Conservation (phyloP, 176 grass and related monocot genomes). For the Musa beccarii region DNA sequence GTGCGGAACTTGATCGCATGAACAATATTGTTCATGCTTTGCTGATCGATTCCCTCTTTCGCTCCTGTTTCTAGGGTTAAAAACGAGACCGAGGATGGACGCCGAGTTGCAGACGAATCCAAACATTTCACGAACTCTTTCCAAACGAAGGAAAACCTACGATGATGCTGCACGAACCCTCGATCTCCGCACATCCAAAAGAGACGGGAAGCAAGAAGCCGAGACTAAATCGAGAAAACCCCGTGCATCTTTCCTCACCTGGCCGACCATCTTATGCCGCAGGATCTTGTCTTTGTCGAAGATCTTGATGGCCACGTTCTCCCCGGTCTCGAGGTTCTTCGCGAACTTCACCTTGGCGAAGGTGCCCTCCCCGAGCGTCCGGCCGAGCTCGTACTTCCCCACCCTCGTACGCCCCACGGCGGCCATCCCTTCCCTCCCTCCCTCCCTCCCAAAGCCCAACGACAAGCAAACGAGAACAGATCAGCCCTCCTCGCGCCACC, state of each 20-base stretch:
- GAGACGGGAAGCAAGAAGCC: background rate
- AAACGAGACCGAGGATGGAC: background rate
- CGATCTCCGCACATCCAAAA: background rate
- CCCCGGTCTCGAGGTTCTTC: constrained; percentile 55
- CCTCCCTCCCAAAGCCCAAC: background rate
- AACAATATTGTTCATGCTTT: background rate
- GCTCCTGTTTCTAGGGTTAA: background rate
- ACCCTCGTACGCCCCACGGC: constrained; percentile 48
- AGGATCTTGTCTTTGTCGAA: constrained; percentile 97
- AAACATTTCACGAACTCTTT: background rate
- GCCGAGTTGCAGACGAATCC: background rate
- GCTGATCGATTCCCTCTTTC: background rate
- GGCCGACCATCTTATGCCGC: constrained; percentile 88
- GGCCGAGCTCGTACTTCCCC: constrained; percentile 89
- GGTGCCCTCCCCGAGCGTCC: constrained; percentile 78
- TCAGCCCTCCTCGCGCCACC: background rate
- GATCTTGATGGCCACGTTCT: constrained; percentile 93
- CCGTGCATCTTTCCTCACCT: constrained; percentile 32
- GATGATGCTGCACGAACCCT: too few species aligned
- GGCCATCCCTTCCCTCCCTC: constrained; percentile 37
- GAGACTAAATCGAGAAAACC: background rate
- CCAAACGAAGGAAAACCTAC: too few species aligned
- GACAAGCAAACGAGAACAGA: too few species aligned
- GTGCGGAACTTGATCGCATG: too few species aligned
- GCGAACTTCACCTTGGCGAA: constrained; percentile 99